Evolutionary conservation across 2,329 filamentous ascomycete species (phyloP).

Genomic region (Leptographium procerum): DNA sequence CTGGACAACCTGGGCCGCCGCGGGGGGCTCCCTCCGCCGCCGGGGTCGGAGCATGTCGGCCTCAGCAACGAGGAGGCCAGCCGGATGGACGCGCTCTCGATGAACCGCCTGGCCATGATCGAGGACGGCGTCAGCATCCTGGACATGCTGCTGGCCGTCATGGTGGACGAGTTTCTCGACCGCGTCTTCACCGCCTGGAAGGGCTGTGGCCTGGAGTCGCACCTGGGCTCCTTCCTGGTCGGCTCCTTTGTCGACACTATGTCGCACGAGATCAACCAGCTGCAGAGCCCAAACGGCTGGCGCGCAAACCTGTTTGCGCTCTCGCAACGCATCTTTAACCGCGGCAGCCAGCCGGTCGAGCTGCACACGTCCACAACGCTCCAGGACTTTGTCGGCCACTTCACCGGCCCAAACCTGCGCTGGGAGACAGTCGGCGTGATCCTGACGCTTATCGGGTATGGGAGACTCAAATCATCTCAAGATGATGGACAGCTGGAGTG

Average conservation of each 20-base stretch:
- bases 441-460: conserved; percentile 1
- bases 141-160: conserved; percentile 1
- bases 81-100: conserved; percentile 1
- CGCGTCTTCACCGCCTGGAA: conserved; percentile 4
- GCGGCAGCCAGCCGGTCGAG: not conserved
- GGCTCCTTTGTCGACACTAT: conserved; percentile 2
- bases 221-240: conserved; percentile 5
- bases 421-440: conserved; percentile 7
- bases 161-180: conserved; percentile 1
- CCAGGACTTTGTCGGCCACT: conserved; percentile 3
- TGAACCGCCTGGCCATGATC: conserved; percentile 6
- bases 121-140: conserved; percentile 4
- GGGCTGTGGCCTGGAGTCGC: conserved; percentile 4
- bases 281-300: not conserved
- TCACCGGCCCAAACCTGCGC: conserved; percentile 1
- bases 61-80: not conserved
- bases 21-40: not conserved
- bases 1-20: conserved; percentile 2
- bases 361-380: not conserved
- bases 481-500: not conserved
- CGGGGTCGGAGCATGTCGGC: not conserved
- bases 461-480: too few species aligned
- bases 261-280: not conserved
- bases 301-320: not conserved
- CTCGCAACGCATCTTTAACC: conserved; percentile 4